Evolutionary conservation across 192 early-diverging fungal genomes (phyloP), one percentile per base, ranked within the genome.

Genomic region (Coemansia guatemalensis): DNA sequence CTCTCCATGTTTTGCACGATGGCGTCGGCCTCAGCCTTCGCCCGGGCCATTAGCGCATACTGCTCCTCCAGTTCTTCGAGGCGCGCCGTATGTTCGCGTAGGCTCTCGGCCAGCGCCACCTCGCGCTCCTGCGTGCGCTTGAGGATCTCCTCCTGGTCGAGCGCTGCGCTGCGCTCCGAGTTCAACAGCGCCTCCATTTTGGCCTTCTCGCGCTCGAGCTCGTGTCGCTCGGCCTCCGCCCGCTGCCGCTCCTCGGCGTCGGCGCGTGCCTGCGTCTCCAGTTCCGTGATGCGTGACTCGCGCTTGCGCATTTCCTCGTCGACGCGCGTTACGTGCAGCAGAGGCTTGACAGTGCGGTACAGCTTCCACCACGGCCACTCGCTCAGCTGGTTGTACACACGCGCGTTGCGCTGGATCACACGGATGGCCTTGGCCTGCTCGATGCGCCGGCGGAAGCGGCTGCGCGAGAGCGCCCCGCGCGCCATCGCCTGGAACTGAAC

Each of bases 321-420:
- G 11, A 86, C 82, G 3, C 90, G 86, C 21, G 90, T 90, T 11
- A 93, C 90, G 33, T 88, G 89, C 41, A 95, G 80, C 55, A 95
- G 79, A 12, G 95, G 95, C 74, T 94, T 95, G 68, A 95, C 89
- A 25, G 93, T 92, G 61, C 88, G 85, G 78, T 95, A 99, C 41
- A 97, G 88, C 61, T 89, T 89, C 94, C 95, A 96, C 95, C 95
- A 99, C 21, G 90, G 80, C 93, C 95, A 96, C 84, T 96, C 92
- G 26, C 90, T 86, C 14, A 97, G 83, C 39, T 88, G 78, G 49
- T 96, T 88, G 72, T 95, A 96, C 18, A 95, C 82, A 21, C 96
- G 87, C 1, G 95, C 92, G 56, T 97, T 99, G 67, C 86, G 87
- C 76, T 99, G 97, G 65, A 99, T 97, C 17, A 97, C 85, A 58